A percentile compares a stretch with the other conserved stretches of the same genome.
These are phyloP conservation scores for Phyllosticta ampelicida DNA, from an alignment of 2,329 filamentous ascomycete species.

Conservation along the genomic window DNA sequence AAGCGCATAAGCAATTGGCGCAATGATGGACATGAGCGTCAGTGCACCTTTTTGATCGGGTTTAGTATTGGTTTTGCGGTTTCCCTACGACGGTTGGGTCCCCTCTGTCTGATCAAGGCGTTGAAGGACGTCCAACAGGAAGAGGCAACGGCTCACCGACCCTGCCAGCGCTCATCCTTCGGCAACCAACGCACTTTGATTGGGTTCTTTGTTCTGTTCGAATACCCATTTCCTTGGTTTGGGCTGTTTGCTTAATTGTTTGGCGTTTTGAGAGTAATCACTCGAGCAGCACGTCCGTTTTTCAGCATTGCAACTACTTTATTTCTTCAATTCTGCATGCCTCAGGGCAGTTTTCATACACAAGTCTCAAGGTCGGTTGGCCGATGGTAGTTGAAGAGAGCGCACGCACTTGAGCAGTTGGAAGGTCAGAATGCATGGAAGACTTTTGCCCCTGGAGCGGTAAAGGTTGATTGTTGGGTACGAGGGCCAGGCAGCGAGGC, in stretches of 20 bases:
- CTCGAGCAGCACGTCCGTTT: background rate
- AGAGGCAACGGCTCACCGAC: background rate
- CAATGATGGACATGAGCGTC: background rate
- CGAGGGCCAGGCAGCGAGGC: background rate
- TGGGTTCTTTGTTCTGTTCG: conserved; percentile 10
- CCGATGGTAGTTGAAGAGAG: background rate
- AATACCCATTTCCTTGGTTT: conserved; percentile 12
- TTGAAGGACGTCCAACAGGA: background rate
- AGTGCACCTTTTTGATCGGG: background rate
- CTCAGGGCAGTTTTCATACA: background rate
- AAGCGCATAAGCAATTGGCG: background rate
- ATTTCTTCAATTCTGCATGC: background rate
- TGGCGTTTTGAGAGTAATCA: conserved; percentile 3
- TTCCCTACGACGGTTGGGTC: background rate
- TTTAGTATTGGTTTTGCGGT: background rate
- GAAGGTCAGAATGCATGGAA: background rate
- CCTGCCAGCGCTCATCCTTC: background rate
- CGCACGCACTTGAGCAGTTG: background rate
- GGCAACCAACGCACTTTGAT: conserved; percentile 9
- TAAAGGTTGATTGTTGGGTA: background rate
- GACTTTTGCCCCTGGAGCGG: background rate
- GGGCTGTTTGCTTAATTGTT: conserved; percentile 6
- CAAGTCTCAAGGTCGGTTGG: background rate
- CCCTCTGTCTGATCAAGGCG: background rate
- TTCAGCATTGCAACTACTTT: background rate